These are phyloP conservation scores for Aplosporella prunicola DNA, from an alignment of 2,329 filamentous ascomycete species.

Conservation along the genomic window DNA sequence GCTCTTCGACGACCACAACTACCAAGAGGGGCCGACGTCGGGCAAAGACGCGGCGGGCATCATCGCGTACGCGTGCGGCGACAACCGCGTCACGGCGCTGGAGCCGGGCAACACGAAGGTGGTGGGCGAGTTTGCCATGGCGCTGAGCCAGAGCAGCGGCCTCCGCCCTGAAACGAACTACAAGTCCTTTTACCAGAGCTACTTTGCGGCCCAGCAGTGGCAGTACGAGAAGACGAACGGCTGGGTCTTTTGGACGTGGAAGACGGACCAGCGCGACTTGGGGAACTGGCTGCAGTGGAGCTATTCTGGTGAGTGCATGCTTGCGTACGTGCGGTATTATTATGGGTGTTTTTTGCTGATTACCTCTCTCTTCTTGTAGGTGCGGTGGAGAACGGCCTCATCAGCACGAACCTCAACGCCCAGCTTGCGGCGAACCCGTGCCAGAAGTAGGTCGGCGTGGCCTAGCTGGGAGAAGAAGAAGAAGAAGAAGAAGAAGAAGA, in stretches of 20 bases:
- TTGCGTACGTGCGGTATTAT: constrained; percentile 17
- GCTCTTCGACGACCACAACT: constrained; percentile 49
- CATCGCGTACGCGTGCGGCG: constrained; percentile 18
- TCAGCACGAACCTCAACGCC: constrained; percentile 14
- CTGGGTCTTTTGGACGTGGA: constrained; percentile 56
- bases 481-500: too few species aligned
- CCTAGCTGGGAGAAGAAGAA: too few species aligned
- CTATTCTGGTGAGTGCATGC: constrained; percentile 35
- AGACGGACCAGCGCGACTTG: constrained; percentile 40
- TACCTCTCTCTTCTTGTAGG: neutral
- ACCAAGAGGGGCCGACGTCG: constrained; percentile 37
- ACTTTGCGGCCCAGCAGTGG: constrained; percentile 48
- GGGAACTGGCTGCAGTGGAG: constrained; percentile 31
- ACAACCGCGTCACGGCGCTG: neutral
- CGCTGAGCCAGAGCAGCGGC: constrained; percentile 26
- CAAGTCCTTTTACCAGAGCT: constrained; percentile 45
- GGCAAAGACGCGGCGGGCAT: constrained; percentile 40
- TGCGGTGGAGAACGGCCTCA: constrained; percentile 16
- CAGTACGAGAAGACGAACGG: constrained; percentile 46
- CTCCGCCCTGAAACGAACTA: neutral
- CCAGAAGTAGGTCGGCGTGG: too few species aligned
- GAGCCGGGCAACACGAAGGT: constrained; percentile 33
- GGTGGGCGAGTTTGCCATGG: constrained; percentile 51
- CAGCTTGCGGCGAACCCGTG: constrained; percentile 2
- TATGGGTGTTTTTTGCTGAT: neutral